Evolutionary conservation across 2,329 filamentous ascomycete species (phyloP), one percentile per base, ranked within the genome.

Genomic region (Sarocladium brachiariae): DNA sequence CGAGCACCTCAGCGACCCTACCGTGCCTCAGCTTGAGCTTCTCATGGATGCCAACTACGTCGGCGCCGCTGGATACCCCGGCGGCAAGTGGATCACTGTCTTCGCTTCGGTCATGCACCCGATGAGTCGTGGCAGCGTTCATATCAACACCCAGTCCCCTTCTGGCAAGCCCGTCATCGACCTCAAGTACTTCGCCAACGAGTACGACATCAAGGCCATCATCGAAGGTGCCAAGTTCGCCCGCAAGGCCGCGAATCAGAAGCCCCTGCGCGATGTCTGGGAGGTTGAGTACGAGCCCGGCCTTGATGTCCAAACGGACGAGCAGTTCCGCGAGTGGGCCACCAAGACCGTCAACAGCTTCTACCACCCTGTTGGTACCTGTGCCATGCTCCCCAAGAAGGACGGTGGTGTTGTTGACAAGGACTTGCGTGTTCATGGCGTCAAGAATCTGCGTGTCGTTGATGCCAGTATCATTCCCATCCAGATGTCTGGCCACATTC

Each of bases 71-170:
- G 61, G 62, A 0, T 61, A 62, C 27, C 57, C 59, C 3, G 58
- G 56, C n/a, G 60, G 59, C 51, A 62, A 66, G 33, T 69, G 68
- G 51, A 57, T 70, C 30, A 76, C 78, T 13, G 68, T 77, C 52
- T 76, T 76, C 56, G 72, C 75, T 0, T 79, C 80, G 53, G 76
- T 81, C 23, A 78, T 78, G 50, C 83, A 84, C 51, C 81, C 82
- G 0, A 75, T 80, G 57, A 80, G 58, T 2, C 72, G 80, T 0
- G 81, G 81, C 6, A 69, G 70, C 34, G 74, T 81, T 50, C 82
- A 84, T 64, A 77, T 84, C 52, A 46, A 30, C 41, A 30, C 23
- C 41, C 21, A 46, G 41, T 64, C 63, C 10, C 68, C 69, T 4
- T 47, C 67, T 1, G 68, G 73, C 45, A 61, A 70, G 4, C 1